These are phyloP conservation scores for Pythium biforme DNA, from an alignment of 352 stramenopile species.

Conservation along the genomic window DNA sequence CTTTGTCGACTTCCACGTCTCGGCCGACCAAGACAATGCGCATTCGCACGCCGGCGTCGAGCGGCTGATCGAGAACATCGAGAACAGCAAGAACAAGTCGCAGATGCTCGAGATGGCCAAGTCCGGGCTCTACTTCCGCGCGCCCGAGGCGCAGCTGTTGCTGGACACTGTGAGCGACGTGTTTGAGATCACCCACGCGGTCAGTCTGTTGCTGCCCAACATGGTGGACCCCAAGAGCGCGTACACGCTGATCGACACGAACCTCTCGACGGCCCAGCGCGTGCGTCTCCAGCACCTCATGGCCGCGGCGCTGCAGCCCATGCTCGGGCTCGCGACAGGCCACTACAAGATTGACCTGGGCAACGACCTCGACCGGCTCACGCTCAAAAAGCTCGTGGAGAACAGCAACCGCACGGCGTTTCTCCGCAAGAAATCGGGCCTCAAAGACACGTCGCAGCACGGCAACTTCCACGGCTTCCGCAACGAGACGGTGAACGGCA, in stretches of 20 bases:
- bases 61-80: conserved; percentile 77
- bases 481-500: conserved; percentile 73
- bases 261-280: conserved; percentile 45
- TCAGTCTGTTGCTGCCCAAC: conserved; percentile 64
- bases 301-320: conserved; percentile 53
- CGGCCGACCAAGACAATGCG: conserved; percentile 57
- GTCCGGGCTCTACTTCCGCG: conserved; percentile 65
- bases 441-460: conserved; percentile 77
- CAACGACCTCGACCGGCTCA: conserved; percentile 63
- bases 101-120: conserved; percentile 84
- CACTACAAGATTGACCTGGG: conserved; percentile 72
- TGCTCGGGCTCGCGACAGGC: conserved; percentile 56
- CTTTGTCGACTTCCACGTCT: conserved; percentile 80
- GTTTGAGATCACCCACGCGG: conserved; percentile 59
- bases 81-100: conserved; percentile 68
- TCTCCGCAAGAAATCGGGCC: conserved; percentile 55
- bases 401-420: conserved; percentile 79
- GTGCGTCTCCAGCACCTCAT: conserved; percentile 70
- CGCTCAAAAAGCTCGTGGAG: conserved; percentile 71
- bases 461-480: conserved; percentile 74
- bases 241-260: conserved; percentile 61
- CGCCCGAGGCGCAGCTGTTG: conserved; percentile 63
- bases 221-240: conserved; percentile 71
- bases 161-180: conserved; percentile 65
- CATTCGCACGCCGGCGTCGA: conserved; percentile 66